These are phyloP conservation scores for Kazachstania africana DNA, from an alignment of 805 yeast genomes.

Conservation along the genomic window DNA sequence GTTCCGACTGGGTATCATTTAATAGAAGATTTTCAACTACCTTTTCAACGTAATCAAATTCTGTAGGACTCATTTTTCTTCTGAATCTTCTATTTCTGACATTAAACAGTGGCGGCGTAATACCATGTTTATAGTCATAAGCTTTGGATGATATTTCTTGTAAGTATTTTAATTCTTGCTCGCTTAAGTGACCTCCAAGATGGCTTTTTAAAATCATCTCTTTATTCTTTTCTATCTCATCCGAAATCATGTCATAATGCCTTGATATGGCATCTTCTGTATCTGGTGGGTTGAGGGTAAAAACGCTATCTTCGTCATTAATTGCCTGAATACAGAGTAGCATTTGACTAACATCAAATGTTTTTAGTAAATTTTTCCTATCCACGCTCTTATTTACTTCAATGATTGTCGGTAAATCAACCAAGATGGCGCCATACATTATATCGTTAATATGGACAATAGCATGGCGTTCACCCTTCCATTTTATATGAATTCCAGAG, in stretches of 20 bases:
- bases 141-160: conserved; percentile 15
- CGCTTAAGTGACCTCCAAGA: conserved; percentile 17
- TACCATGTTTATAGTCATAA: conserved; percentile 54
- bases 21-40: conserved; percentile 66
- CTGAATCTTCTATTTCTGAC: conserved; percentile 61
- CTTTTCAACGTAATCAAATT: conserved; percentile 66
- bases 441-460: conserved; percentile 58
- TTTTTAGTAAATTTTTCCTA: conserved; percentile 70
- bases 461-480: conserved; percentile 76
- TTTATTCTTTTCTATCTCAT: conserved; percentile 19
- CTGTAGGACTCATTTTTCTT: conserved; percentile 53
- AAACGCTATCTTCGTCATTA: conserved; percentile 36
- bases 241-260: conserved; percentile 18
- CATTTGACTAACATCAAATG: conserved; percentile 79
- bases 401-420: conserved; percentile 80
- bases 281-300: conserved; percentile 31
- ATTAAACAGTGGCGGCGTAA: conserved; percentile 69
- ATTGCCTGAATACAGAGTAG: conserved; percentile 56
- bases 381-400: conserved; percentile 87
- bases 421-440: conserved; percentile 68
- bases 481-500: conserved; percentile 59
- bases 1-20: conserved; percentile 76
- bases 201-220: conserved; percentile 13
- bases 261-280: conserved; percentile 29
- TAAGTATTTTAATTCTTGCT: conserved; percentile 17